A percentile compares a stretch with the other conserved stretches of the same genome.
Conservation (phyloP, 2,329 filamentous ascomycete species). For the Aspergillus fumigatiaffinis region DNA sequence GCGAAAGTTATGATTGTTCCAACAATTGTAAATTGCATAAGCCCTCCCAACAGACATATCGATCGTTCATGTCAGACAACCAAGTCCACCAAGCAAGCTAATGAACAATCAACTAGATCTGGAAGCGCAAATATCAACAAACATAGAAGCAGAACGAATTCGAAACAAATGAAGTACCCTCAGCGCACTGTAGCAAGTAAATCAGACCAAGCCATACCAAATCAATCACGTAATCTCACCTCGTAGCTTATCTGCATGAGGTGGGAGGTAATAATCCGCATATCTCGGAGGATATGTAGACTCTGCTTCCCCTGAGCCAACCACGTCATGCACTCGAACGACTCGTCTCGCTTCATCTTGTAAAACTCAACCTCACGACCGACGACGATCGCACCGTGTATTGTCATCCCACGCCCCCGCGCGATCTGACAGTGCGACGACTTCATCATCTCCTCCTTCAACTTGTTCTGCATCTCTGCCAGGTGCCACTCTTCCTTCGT, state of each 20-base stretch:
- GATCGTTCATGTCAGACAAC: background rate
- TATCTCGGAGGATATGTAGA: background rate
- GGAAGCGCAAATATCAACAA: too few species aligned
- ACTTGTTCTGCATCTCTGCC: background rate
- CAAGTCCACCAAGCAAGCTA: background rate
- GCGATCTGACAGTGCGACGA: background rate
- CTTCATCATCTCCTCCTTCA: background rate
- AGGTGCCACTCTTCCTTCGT: background rate
- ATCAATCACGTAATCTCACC: background rate
- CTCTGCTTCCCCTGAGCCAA: background rate
- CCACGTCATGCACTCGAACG: background rate
- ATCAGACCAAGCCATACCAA: background rate
- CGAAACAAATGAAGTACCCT: fast-evolving
- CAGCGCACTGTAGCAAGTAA: background rate
- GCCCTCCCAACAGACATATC: background rate
- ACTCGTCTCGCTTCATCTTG: background rate
- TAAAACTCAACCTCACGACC: background rate
- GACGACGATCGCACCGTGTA: background rate
- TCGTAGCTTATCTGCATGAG: background rate
- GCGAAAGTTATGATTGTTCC: background rate
- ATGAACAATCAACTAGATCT: background rate
- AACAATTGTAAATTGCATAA: background rate
- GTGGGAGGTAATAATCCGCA: background rate
- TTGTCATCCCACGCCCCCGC: background rate
- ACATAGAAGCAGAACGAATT: background rate